Conservation (phyloP, 2,329 filamentous ascomycete genomes). For the Escovopsis sp. region DNA sequence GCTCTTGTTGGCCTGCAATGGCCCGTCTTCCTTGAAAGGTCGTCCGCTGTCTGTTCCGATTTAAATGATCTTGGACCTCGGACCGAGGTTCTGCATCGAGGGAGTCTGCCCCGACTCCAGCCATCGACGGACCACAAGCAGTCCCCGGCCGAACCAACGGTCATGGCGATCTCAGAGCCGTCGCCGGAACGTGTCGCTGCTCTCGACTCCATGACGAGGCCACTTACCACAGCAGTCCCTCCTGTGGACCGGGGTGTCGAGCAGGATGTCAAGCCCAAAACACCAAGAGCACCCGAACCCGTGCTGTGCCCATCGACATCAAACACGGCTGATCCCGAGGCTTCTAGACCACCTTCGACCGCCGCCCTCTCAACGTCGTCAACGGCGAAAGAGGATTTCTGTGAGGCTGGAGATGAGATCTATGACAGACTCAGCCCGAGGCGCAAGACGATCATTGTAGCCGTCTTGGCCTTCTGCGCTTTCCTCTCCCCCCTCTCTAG, state of each 20-base stretch:
- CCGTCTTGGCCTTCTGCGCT: conserved; percentile 55
- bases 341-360: conserved; percentile 9
- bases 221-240: no score
- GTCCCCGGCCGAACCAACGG: no score
- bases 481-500: conserved; percentile 63
- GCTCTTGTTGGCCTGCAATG: no score
- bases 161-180: background rate
- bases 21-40: no score
- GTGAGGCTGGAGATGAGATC: conserved; percentile 28
- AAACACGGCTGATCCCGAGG: conserved; percentile 16
- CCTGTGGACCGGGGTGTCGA: background rate
- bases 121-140: no score
- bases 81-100: no score
- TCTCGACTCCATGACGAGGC: background rate
- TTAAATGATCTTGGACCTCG: no score
- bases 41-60: no score
- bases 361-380: background rate
- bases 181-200: background rate
- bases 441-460: conserved; percentile 52
- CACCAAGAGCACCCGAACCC: background rate
- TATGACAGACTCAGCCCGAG: conserved; percentile 48
- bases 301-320: conserved; percentile 11
- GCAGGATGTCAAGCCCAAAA: no score
- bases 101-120: no score
- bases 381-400: conserved; percentile 7